Evolutionary conservation across 495 filamentous ascomycete species (phyloP).

Genomic region (Hyaloscypha variabilis): DNA sequence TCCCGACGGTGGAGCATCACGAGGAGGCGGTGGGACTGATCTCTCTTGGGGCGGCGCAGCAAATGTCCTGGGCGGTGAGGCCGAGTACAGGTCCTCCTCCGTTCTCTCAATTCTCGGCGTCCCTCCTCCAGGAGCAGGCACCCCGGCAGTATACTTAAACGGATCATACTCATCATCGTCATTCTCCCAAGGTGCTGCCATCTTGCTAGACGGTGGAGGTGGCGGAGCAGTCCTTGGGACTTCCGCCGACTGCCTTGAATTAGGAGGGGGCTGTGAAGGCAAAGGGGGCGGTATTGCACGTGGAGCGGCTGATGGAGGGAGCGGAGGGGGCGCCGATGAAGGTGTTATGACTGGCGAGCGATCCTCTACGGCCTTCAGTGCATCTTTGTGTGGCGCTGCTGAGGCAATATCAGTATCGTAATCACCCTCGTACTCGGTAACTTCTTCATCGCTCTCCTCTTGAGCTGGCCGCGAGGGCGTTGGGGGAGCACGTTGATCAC

Average conservation of each 20-base stretch:
- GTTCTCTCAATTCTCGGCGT: slow-evolving; percentile 37
- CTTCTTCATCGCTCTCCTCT: slow-evolving; percentile 73
- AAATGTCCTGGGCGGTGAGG: slow-evolving; percentile 47
- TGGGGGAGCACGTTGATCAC: slow-evolving; percentile 49
- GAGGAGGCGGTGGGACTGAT: slow-evolving; percentile 45
- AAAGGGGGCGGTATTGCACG: slow-evolving; percentile 52
- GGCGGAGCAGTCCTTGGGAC: slow-evolving; percentile 72
- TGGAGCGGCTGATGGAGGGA: slow-evolving; percentile 51
- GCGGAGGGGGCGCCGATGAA: slow-evolving; percentile 56
- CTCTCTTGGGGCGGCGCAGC: slow-evolving; percentile 37
- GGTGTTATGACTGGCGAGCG: slow-evolving; percentile 46
- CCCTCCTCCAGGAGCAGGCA: slow-evolving; percentile 22
- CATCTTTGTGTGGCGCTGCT: slow-evolving; percentile 86
- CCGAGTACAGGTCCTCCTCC: slow-evolving; percentile 55
- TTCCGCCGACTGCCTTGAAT: slow-evolving; percentile 59
- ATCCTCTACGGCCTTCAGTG: slow-evolving; percentile 76
- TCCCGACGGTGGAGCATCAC: slow-evolving; percentile 48
- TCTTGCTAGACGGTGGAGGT: slow-evolving; percentile 53
- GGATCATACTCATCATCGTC: slow-evolving; percentile 72
- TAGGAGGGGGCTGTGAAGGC: slow-evolving; percentile 32
- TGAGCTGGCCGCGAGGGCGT: slow-evolving; percentile 42
- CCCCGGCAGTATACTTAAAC: slow-evolving; percentile 60
- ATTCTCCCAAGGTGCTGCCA: slow-evolving; percentile 50
- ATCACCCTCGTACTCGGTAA: slow-evolving; percentile 95
- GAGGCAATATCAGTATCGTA: slow-evolving; percentile 98